Evolutionary conservation across 73 alveolate genomes (phyloP), one percentile per base, ranked within the genome.

Genomic region (Paramecium octaurelia): DNA sequence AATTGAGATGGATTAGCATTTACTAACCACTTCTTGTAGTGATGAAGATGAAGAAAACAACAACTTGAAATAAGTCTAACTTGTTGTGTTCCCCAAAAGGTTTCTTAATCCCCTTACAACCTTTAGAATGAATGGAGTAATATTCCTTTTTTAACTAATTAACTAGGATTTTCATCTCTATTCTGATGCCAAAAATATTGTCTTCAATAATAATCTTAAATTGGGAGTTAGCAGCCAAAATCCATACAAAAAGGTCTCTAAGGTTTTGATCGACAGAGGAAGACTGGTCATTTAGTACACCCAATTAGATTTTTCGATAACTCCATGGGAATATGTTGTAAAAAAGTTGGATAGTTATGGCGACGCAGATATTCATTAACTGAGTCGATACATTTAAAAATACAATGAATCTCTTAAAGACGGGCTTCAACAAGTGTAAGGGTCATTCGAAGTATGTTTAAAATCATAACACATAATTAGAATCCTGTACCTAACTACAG

Each of bases 291-390:
- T 80, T 44, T 64, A 80, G 8, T 80, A 80, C 38, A 44, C 75
- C 4, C 16, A 80, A 35, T 18, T 80, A 14, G 91, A 80, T 31
- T 80, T 80, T 27, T 24, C 91, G 8, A 11, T 43, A 0, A 80
- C 91, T 14, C 91, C 91, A 5, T 80, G 91, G 91, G 91, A 80
- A 42, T 31, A 31, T 14, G 91, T 80, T n/a, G 91, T 80, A 14
- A 48, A 80, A 20, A 34, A 64, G 20, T 43, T 80, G 34, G 48
- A 80, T 59, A 80, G 91, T 48, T 48, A 20, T 21, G 91, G 91
- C 8, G 91, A 80, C 18, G 35, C 42, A 18, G 23, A 80, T 23
- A 42, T 18, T 11, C 29, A 80, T 40, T 14, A 80, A 80, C 44
- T 80, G 43, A 80, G 91, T 80, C 20, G 8, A 24, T 80, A 80